A percentile compares a stretch with the other conserved stretches of the same genome.
These are phyloP conservation scores for Bipolaris oryzae DNA, from an alignment of 2,329 filamentous ascomycete genomes.

Conservation along the genomic window DNA sequence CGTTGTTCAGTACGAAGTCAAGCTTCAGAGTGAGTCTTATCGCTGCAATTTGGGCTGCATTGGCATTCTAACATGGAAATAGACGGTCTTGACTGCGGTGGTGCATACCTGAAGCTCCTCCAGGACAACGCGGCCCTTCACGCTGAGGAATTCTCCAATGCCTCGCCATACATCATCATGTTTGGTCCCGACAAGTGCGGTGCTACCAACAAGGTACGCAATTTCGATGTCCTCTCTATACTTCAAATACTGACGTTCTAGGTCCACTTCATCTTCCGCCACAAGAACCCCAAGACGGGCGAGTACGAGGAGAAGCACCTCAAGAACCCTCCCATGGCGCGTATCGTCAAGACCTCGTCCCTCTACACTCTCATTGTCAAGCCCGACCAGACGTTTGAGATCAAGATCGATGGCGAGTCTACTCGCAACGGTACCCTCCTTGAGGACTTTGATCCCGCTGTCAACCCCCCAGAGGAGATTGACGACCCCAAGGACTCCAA, in stretches of 20 bases:
- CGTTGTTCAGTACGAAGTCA: conserved; percentile 98
- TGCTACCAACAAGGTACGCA: conserved; percentile 89
- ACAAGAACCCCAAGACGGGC: conserved; percentile 99
- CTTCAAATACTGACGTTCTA: conserved; percentile 39
- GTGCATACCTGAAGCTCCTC: conserved; percentile 98
- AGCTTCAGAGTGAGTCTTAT: conserved; percentile 83
- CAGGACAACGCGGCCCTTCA: conserved; percentile 97
- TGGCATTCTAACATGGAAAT: conserved; percentile 38
- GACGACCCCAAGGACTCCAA: conserved; percentile 93
- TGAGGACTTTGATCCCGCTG: conserved; percentile 89
- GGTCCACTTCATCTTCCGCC: conserved; percentile 96
- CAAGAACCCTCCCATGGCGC: conserved; percentile 78
- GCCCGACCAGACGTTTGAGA: conserved; percentile 92
- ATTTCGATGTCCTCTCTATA: not conserved
- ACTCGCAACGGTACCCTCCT: conserved; percentile 89
- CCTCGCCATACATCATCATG: conserved; percentile 98
- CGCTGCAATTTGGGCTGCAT: too few relatives aligned
- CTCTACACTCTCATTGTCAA: conserved; percentile 97
- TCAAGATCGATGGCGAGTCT: conserved; percentile 88
- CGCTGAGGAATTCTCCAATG: conserved; percentile 96
- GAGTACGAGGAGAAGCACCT: conserved; percentile 99
- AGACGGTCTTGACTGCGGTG: conserved; percentile 97
- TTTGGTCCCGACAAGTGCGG: conserved; percentile 99
- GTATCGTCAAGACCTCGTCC: conserved; percentile 88
- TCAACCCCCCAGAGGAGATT: conserved; percentile 95